Percentiles rank a stretch among this genome's conserved stretches.
Evolutionary conservation across 2,329 filamentous ascomycete genomes (phyloP).

Genomic region (Sporothrix curviconia): DNA sequence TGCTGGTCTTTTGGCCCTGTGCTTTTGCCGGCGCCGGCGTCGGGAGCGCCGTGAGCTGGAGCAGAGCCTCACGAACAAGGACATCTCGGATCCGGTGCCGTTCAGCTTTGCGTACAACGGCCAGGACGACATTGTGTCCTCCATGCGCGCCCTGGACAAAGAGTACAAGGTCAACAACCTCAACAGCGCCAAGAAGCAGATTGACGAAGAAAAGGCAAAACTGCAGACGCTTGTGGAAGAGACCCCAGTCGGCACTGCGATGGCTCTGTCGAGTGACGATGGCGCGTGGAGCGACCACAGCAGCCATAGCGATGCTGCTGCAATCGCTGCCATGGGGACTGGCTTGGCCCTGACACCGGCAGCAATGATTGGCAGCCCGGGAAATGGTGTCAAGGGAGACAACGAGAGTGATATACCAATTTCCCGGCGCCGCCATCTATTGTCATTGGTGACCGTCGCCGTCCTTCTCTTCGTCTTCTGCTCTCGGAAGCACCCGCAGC

Average conservation of each 20-base stretch:
- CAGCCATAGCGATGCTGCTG: not conserved
- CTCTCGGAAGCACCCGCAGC: not conserved
- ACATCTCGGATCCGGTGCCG: conserved; percentile 29
- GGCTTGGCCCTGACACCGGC: not conserved
- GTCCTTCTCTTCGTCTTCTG: not conserved
- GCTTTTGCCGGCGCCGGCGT: conserved; percentile 26
- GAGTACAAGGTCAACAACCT: conserved; percentile 16
- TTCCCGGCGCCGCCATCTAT: conserved; percentile 15
- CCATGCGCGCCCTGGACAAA: conserved; percentile 18
- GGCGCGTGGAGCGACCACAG: not conserved
- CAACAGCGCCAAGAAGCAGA: conserved; percentile 2
- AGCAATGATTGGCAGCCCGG: not conserved
- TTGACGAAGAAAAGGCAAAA: conserved; percentile 1
- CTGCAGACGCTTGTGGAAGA: not conserved
- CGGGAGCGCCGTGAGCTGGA: conserved; percentile 17
- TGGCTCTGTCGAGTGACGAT: not conserved
- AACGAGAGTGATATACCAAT: conserved; percentile 10
- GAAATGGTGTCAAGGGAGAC: not conserved
- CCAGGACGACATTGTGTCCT: conserved; percentile 16
- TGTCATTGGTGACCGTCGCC: not conserved
- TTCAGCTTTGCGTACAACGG: conserved; percentile 25
- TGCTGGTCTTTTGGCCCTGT: conserved; percentile 25
- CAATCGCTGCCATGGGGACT: not conserved
- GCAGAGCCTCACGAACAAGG: conserved; percentile 20
- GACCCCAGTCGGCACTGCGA: conserved; percentile 5